These are phyloP conservation scores for Circinella minor DNA, from an alignment of 371 early-diverging fungal genomes.

Conservation along the genomic window DNA sequence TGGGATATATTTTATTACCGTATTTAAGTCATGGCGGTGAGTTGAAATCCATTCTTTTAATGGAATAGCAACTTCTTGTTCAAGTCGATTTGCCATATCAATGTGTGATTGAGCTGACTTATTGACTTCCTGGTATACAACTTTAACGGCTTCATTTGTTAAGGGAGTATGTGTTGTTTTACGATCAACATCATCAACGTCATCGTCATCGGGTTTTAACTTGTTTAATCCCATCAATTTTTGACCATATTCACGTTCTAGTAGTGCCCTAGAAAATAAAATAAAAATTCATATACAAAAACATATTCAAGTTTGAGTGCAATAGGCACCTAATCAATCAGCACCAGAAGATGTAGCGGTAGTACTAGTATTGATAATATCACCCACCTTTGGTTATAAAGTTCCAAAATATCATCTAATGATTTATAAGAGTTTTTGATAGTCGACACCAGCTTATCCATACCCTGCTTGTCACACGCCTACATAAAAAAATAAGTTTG, in stretches of 20 bases:
- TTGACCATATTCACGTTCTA: slow-evolving; percentile 42
- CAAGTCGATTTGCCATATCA: slow-evolving; percentile 33
- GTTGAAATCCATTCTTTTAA: slow-evolving; percentile 31
- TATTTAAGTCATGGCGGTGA: slow-evolving; percentile 15
- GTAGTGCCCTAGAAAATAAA: slow-evolving; percentile 16
- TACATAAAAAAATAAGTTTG: not conserved
- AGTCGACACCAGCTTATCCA: slow-evolving; percentile 26
- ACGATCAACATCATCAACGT: slow-evolving; percentile 16
- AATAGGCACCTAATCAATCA: too few species aligned
- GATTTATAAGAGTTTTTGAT: slow-evolving; percentile 33
- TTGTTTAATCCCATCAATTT: slow-evolving; percentile 26
- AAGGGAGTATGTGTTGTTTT: not conserved
- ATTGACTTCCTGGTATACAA: slow-evolving; percentile 33
- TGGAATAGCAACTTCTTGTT: slow-evolving; percentile 24
- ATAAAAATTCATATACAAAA: too few species aligned
- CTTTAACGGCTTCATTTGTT: slow-evolving; percentile 4
- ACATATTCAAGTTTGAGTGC: too few species aligned
- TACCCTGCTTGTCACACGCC: slow-evolving; percentile 24
- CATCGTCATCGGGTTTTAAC: slow-evolving; percentile 4
- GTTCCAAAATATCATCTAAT: slow-evolving; percentile 24
- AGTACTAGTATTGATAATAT: not conserved
- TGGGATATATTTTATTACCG: slow-evolving; percentile 8
- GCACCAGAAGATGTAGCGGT: not conserved
- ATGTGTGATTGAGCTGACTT: slow-evolving; percentile 42
- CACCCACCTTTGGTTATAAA: slow-evolving; percentile 41